Conservation (phyloP, 2,329 filamentous ascomycete species). For the Coleophoma eucalyptorum region DNA sequence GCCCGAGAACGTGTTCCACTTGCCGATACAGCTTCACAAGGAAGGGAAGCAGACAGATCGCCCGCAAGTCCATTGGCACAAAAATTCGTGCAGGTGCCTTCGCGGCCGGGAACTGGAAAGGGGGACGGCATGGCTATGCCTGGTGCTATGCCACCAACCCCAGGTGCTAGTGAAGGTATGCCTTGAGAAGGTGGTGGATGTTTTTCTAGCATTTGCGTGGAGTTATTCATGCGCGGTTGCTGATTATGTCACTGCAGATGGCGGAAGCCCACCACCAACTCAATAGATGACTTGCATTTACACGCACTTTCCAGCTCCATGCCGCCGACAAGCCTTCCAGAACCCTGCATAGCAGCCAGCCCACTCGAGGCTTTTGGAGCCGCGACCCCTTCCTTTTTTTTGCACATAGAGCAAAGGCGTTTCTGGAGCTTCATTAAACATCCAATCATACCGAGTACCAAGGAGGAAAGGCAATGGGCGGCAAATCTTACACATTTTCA, state of each 20-base stretch:
- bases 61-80: slow-evolving; percentile 14
- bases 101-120: slow-evolving; percentile 6
- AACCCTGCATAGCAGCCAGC: not conserved
- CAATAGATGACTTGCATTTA: not conserved
- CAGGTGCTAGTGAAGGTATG: slow-evolving; percentile 29
- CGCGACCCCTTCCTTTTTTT: not conserved
- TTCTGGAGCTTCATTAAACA: not conserved
- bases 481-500: no score
- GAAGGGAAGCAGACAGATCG: slow-evolving; percentile 3
- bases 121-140: slow-evolving; percentile 14
- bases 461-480: no score
- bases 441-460: no score
- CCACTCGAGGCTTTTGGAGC: no score
- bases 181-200: not conserved
- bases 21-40: slow-evolving; percentile 14
- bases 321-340: not conserved
- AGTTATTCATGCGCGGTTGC: slow-evolving; percentile 4
- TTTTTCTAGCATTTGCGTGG: no score
- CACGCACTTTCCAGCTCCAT: not conserved
- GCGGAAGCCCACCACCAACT: not conserved
- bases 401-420: not conserved
- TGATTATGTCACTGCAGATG: slow-evolving; percentile 22
- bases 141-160: slow-evolving; percentile 27
- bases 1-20: slow-evolving; percentile 15
- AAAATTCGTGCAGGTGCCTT: slow-evolving; percentile 8